Evolutionary conservation across 495 filamentous ascomycete genomes (phyloP), one percentile per base, ranked within the genome.

Genomic region (Penicillium antarcticum): DNA sequence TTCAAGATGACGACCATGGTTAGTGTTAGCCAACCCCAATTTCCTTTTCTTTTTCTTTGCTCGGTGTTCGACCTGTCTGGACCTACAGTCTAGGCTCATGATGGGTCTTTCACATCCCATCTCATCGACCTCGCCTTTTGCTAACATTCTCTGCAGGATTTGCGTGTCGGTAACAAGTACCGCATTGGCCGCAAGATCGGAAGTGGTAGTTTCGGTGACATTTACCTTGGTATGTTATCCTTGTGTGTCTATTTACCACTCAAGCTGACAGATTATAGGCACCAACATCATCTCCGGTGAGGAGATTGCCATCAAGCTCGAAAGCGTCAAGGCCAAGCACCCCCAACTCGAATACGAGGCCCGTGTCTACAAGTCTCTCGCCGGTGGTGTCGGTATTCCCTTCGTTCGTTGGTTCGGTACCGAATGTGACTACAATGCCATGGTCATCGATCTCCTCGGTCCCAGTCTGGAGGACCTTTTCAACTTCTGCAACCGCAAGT

Each of bases 401-500:
- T 99, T 99, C 63, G 95, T 99, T 59, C 90, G 95, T 69, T 99
- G 95, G 95, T 99, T 97, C 74, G 95, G 95, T 55, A 99, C 95
- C 48, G 95, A 99, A 74, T 99, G 95, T 73, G 95, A 99, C 76
- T 99, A 99, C 83, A 97, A 99, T 75, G 95, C 95, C 63, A 99
- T 99, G 95, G 95, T 99, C 42, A 87, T 99, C 57, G 95, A 99
- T 65, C 84, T 99, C 14, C 88, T 99, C 34, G 95, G 95, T 44
- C 95, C 95, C 51, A 95, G 89, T 68, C 78, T 99, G 79, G 95
- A 99, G 74, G 95, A 99, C 68, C 80, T 99, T n/a, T 99, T 99
- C 91, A 99, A 99, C 83, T 99, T 99, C 73, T 99, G 95, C 85
- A 99, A 97, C 83, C 87, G 95, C 68, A 99, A 99, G 71, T 99